Evolutionary conservation across 352 stramenopile species (phyloP).

Genomic region (Phytopythium delawarense): DNA sequence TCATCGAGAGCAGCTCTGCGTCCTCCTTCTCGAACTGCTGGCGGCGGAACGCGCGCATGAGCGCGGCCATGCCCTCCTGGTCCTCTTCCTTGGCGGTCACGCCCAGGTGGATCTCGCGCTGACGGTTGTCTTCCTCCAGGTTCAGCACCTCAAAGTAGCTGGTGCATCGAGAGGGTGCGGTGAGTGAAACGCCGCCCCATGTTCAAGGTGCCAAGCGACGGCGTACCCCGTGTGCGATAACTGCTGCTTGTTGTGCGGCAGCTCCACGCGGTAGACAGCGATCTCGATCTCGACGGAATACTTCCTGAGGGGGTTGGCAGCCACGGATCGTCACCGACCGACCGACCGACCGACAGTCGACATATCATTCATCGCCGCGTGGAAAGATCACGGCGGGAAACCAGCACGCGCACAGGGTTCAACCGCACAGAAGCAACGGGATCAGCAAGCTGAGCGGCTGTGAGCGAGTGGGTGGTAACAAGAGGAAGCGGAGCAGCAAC

Average conservation of each 20-base stretch:
- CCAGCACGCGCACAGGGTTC: background rate
- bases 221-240: constrained; percentile 28
- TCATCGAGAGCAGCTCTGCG: constrained; percentile 27
- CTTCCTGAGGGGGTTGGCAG: constrained; percentile 13
- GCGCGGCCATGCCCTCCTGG: constrained; percentile 34
- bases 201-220: background rate
- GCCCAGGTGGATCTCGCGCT: constrained; percentile 24
- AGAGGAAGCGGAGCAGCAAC: background rate
- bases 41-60: constrained; percentile 27
- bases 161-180: background rate
- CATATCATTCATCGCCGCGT: background rate
- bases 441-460: background rate
- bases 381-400: background rate
- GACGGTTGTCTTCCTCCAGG: constrained; percentile 24
- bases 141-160: constrained; percentile 47
- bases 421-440: background rate
- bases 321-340: background rate
- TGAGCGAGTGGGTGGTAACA: background rate
- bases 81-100: constrained; percentile 30
- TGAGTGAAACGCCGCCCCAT: background rate
- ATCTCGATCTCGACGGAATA: constrained; percentile 38
- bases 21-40: constrained; percentile 38
- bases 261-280: constrained; percentile 23
- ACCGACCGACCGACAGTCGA: background rate
- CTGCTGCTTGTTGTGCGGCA: constrained; percentile 12